Percentiles rank a stretch among this genome's conserved stretches.
These are phyloP conservation scores for Bassia scoparia DNA, from an alignment of 148 eudicot genomes.

Conservation along the genomic window DNA sequence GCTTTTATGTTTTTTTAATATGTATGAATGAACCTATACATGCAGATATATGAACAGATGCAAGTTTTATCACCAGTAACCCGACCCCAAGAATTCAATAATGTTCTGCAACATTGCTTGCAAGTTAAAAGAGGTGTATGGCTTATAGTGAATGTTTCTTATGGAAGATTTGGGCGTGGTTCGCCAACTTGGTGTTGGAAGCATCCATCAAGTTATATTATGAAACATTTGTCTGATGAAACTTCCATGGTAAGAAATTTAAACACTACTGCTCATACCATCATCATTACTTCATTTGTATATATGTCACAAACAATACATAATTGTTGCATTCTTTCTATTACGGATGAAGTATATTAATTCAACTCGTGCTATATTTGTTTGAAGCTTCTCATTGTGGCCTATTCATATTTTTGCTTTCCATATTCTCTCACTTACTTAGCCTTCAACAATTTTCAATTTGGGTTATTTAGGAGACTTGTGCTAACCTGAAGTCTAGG, in stretches of 20 bases:
- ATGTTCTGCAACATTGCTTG: slow-evolving; percentile 55
- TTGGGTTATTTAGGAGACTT: too few species aligned
- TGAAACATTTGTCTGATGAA: slow-evolving; percentile 59
- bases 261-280: too few species aligned
- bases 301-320: too few species aligned
- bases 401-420: background rate
- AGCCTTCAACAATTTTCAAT: too few species aligned
- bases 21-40: background rate
- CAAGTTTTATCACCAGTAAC: slow-evolving; percentile 58
- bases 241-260: slow-evolving; percentile 37
- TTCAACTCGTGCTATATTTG: too few species aligned
- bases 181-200: slow-evolving; percentile 38
- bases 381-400: too few species aligned
- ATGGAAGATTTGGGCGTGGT: slow-evolving; percentile 34
- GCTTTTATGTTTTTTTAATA: too few species aligned
- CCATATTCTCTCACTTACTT: too few species aligned
- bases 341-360: too few species aligned
- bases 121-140: slow-evolving; percentile 58
- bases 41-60: slow-evolving; percentile 57
- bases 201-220: slow-evolving; percentile 61
- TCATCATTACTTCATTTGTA: too few species aligned
- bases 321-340: too few species aligned
- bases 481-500: too few species aligned
- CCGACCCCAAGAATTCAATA: slow-evolving; percentile 43
- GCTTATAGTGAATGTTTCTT: slow-evolving; percentile 61